phyloP scores from a whole-genome alignment of 208 protist genomes.

The Leishmania tarentolae region DNA sequence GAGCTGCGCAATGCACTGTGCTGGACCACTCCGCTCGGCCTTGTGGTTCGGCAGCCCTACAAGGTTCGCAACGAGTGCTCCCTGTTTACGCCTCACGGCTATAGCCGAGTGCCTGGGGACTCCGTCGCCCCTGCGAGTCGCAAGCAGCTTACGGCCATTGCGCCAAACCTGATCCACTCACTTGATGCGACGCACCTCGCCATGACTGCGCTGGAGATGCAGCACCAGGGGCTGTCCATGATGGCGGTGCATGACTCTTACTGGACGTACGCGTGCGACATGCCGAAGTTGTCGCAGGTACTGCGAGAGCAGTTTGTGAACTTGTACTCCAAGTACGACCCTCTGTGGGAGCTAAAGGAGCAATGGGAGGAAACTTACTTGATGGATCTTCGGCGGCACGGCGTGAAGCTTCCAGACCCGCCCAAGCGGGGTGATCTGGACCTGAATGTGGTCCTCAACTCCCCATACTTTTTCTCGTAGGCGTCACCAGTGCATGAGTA shows the following conservation, averaged over 20 bases:
- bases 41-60: slow-evolving; percentile 98
- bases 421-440: slow-evolving; percentile 88
- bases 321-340: slow-evolving; percentile 94
- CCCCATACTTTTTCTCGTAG: slow-evolving; percentile 93
- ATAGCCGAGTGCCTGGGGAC: slow-evolving; percentile 72
- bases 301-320: slow-evolving; percentile 97
- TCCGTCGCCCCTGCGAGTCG: slow-evolving; percentile 70
- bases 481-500: not conserved
- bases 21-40: slow-evolving; percentile 96
- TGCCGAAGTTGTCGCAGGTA: slow-evolving; percentile 92
- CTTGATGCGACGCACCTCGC: slow-evolving; percentile 98
- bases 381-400: slow-evolving; percentile 83
- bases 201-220: slow-evolving; percentile 96
- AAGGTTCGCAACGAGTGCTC: slow-evolving; percentile 73
- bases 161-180: slow-evolving; percentile 99
- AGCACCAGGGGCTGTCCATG: slow-evolving; percentile 81
- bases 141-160: slow-evolving; percentile 95
- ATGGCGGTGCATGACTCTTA: slow-evolving; percentile 99
- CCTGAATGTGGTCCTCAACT: slow-evolving; percentile 85
- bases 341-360: slow-evolving; percentile 91
- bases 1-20: slow-evolving; percentile 87
- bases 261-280: slow-evolving; percentile 97
- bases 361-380: slow-evolving; percentile 93
- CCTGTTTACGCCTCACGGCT: slow-evolving; percentile 85
- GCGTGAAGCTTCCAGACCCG: slow-evolving; percentile 83